Evolutionary conservation across 1,284 basidiomycete species (phyloP), one percentile per base, ranked within the genome.

Genomic region (Tilletia walkeri): DNA sequence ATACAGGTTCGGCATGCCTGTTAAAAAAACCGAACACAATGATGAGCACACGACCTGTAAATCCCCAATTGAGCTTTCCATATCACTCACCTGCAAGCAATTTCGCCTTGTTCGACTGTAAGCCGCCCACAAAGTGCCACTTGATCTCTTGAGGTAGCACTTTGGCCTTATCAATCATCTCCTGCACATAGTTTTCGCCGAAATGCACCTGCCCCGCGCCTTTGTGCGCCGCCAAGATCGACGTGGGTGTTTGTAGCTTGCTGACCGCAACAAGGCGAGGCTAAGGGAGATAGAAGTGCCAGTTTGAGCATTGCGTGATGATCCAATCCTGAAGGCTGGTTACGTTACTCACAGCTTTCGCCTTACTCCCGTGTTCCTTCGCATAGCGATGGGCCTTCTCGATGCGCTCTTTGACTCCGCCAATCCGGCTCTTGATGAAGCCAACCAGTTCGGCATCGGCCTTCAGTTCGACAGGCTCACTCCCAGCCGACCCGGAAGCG

Each of bases 171-270:
- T 94, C 92, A n/a, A 90, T 90, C 74, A 99, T 85, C 82, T 98
- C 95, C 78, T 96, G 92, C 4, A 95, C 94, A 82, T 98, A 99
- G 84, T 99, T 99, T 85, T 99, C 95, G 12, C 96, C 95, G 83
- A 98, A 99, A 83, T 96, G 93, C 1, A 89, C 86, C 77, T 97
- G 92, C 0, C 90, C 92, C 10, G 81, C 77, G 7, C 74, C 39
- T 45, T 72, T 73, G 72, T 82, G 75, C 0, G 78, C 81, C 4
- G 91, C 91, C 63, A 90, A 86, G 70, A 98, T 90, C 84, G 97
- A 94, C 4, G 90, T 89, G 1, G 91, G 88, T 0, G 95, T 93
- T 83, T 98, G 97, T 80, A 92, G 89, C 85, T 99, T 99, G 5
- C 94, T 97, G 18, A 99, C 94, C 0, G 95, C 93, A 7, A 98